Evolutionary conservation across 169 alveolate species (phyloP).

Genomic region (Cryptosporidium canis): DNA sequence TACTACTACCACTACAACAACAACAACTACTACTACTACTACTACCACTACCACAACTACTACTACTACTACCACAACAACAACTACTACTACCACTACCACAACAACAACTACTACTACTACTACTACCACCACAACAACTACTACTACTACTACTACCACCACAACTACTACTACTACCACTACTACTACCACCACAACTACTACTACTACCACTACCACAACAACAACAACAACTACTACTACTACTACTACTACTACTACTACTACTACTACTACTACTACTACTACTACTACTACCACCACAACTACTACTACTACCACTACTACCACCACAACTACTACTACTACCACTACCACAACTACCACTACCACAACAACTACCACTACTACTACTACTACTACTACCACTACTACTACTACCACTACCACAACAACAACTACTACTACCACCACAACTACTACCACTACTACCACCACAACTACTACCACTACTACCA

Average conservation of each 20-base stretch:
- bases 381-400: too few species aligned
- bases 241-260: slow-evolving; percentile 5
- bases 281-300: slow-evolving; percentile 9
- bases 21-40: slow-evolving; percentile 18
- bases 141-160: neutral
- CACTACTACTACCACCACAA: neutral
- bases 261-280: slow-evolving; percentile 39
- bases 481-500: neutral
- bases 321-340: neutral
- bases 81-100: slow-evolving; percentile 32
- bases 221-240: neutral
- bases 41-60: slow-evolving; percentile 13
- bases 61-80: slow-evolving; percentile 18
- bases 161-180: neutral
- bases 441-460: neutral
- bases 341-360: slow-evolving; percentile 7
- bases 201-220: neutral
- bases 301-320: slow-evolving; percentile 4
- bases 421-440: neutral
- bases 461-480: neutral
- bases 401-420: too few species aligned
- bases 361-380: neutral
- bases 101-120: neutral
- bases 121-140: neutral
- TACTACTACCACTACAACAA: slow-evolving; percentile 2